These are phyloP conservation scores for Endotrypanum monterogeii DNA, from an alignment of 208 protist species.

Conservation along the genomic window DNA sequence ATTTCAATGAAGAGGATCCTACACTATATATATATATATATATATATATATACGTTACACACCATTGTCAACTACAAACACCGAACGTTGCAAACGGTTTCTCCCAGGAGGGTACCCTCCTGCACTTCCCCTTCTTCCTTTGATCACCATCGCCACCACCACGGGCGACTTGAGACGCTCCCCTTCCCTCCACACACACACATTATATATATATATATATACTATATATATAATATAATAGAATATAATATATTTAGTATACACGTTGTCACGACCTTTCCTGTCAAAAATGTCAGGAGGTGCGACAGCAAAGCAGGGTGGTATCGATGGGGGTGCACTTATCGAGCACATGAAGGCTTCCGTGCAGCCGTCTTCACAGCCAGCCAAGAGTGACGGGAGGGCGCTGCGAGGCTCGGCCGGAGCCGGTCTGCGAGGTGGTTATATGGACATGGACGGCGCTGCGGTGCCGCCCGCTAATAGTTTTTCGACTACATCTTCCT, in stretches of 20 bases:
- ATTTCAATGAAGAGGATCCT: too few relatives aligned
- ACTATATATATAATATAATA: too few relatives aligned
- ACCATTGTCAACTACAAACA: too few relatives aligned
- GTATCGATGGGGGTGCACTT: constrained; percentile 27
- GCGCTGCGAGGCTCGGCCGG: neutral
- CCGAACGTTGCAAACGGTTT: too few relatives aligned
- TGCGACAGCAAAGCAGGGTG: neutral
- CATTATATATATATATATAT: neutral
- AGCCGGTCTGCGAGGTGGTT: constrained; percentile 20
- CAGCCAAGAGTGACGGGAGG: neutral
- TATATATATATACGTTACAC: too few relatives aligned
- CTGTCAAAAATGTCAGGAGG: constrained; percentile 7
- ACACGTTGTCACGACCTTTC: neutral
- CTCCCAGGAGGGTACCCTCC: too few relatives aligned
- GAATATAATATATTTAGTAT: too few relatives aligned
- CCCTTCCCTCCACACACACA: neutral
- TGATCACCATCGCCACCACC: too few relatives aligned
- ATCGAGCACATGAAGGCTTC: constrained; percentile 59
- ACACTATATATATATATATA: too few relatives aligned
- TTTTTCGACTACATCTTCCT: constrained; percentile 3
- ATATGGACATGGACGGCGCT: constrained; percentile 17
- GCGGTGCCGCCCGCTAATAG: constrained; percentile 10
- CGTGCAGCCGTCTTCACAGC: constrained; percentile 7
- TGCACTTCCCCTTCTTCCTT: too few relatives aligned
- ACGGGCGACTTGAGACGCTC: too few relatives aligned